Percentiles rank a stretch among this genome's conserved stretches.
phyloP scores from a whole-genome alignment of 495 filamentous ascomycete species.

The Xylaria longipes region DNA sequence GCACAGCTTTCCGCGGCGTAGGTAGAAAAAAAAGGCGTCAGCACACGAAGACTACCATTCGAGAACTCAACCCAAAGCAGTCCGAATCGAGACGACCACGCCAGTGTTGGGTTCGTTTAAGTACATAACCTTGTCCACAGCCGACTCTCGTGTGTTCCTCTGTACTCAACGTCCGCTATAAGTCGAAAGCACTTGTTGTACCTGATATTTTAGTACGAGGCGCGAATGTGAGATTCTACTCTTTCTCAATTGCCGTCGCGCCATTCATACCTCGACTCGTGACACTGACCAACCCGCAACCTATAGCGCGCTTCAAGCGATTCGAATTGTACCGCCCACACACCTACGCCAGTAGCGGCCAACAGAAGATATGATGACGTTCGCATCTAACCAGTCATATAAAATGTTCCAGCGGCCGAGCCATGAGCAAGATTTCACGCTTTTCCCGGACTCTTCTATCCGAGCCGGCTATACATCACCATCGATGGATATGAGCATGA shows the following conservation, averaged over 20 bases:
- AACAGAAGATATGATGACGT: constrained; percentile 34
- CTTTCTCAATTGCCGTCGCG: constrained; percentile 12
- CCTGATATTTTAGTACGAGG: constrained; percentile 19
- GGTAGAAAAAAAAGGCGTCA: neutral
- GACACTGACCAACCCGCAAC: constrained; percentile 32
- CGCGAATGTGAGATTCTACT: constrained; percentile 38
- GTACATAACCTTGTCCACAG: neutral
- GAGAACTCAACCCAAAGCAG: neutral
- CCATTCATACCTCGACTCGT: constrained; percentile 23
- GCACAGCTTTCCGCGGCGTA: neutral
- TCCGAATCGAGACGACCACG: neutral
- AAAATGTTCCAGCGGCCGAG: constrained; percentile 42
- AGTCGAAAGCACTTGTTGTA: neutral
- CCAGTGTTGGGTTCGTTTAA: constrained; percentile 2
- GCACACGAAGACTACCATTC: neutral
- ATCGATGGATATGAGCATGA: constrained; percentile 50
- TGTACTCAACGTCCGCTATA: neutral
- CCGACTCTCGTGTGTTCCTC: neutral
- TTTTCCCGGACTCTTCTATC: constrained; percentile 49
- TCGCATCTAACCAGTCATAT: constrained; percentile 40
- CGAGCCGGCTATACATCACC: constrained; percentile 44
- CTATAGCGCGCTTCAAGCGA: constrained; percentile 30
- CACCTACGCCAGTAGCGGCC: constrained; percentile 24
- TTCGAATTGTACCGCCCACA: constrained; percentile 22
- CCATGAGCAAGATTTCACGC: constrained; percentile 48